phyloP scores from a whole-genome alignment of 2,329 filamentous ascomycete genomes.

The Proliferodiscus dingleyae region DNA sequence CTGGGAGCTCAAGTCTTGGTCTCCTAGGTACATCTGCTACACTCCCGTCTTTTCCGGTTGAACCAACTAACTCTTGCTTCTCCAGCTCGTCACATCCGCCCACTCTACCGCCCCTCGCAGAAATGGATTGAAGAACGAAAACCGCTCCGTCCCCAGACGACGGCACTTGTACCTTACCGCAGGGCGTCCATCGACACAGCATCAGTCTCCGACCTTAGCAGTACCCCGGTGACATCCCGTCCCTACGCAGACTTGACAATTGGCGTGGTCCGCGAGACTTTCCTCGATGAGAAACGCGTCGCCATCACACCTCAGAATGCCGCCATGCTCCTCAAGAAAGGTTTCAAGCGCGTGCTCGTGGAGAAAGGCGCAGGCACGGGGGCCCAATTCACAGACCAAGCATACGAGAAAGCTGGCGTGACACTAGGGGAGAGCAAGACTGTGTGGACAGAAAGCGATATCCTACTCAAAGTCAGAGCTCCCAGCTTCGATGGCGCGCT shows the following conservation, averaged over 20 bases:
- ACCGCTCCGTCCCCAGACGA: slow-evolving; percentile 13
- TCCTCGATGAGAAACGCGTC: slow-evolving; percentile 72
- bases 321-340: slow-evolving; percentile 76
- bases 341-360: slow-evolving; percentile 70
- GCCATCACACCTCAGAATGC: slow-evolving; percentile 83
- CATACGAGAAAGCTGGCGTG: slow-evolving; percentile 73
- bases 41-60: background rate
- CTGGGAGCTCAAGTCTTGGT: slow-evolving; percentile 8
- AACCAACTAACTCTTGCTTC: background rate
- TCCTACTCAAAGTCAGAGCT: slow-evolving; percentile 78
- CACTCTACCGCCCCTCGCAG: slow-evolving; percentile 18
- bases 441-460: slow-evolving; percentile 73
- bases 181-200: slow-evolving; percentile 11
- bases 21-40: slow-evolving; percentile 15
- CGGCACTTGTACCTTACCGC: slow-evolving; percentile 15
- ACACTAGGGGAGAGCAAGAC: slow-evolving; percentile 63
- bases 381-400: slow-evolving; percentile 73
- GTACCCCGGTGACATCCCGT: slow-evolving; percentile 20
- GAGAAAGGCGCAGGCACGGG: slow-evolving; percentile 74
- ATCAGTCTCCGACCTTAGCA: slow-evolving; percentile 10
- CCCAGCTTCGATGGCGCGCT: slow-evolving; percentile 55
- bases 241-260: slow-evolving; percentile 72
- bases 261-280: slow-evolving; percentile 76
- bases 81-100: slow-evolving; percentile 19
- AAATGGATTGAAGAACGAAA: slow-evolving; percentile 19